Evolutionary conservation across 768 basidiomycete species (phyloP).

Genomic region (Suillus lakei): DNA sequence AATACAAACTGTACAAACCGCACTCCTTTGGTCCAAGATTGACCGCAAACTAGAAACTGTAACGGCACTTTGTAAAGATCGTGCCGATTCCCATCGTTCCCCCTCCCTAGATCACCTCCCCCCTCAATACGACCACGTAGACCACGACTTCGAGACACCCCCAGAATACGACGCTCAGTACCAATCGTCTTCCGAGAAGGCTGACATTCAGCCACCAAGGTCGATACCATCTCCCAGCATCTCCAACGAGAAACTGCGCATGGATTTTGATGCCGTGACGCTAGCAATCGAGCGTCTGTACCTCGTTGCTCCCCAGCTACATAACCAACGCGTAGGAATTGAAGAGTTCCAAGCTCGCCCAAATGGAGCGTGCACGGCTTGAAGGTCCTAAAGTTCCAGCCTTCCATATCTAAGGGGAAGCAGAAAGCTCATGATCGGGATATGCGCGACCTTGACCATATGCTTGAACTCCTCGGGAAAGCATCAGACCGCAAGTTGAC

Average conservation of each 20-base stretch:
- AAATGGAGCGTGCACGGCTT: slow-evolving; percentile 73
- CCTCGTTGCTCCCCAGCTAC: slow-evolving; percentile 82
- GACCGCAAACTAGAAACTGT: slow-evolving; percentile 77
- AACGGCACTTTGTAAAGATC: slow-evolving; percentile 66
- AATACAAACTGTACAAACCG: slow-evolving; percentile 56
- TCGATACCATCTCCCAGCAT: slow-evolving; percentile 16
- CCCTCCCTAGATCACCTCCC: slow-evolving; percentile 42
- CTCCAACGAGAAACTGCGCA: slow-evolving; percentile 50
- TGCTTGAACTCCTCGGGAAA: slow-evolving; percentile 71
- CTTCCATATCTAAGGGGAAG: slow-evolving; percentile 44
- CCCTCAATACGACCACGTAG: slow-evolving; percentile 56
- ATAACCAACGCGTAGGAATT: slow-evolving; percentile 95
- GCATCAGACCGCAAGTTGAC: slow-evolving; percentile 70
- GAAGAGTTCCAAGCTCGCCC: slow-evolving; percentile 66
- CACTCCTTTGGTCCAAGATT: slow-evolving; percentile 76
- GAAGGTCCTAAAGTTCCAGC: slow-evolving; percentile 36
- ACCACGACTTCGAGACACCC: slow-evolving; percentile 26
- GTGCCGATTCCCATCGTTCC: slow-evolving; percentile 32
- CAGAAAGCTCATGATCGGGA: slow-evolving; percentile 49
- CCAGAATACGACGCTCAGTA: slow-evolving; percentile 29
- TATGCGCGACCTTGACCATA: slow-evolving; percentile 65
- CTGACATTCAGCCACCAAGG: slow-evolving; percentile 15
- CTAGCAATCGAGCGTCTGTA: slow-evolving; percentile 91
- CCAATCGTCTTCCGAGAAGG: slow-evolving; percentile 14
- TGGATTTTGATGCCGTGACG: slow-evolving; percentile 83